Evolutionary conservation across 1,284 basidiomycete species (phyloP).

Genomic region (Retiboletus flavoniger): DNA sequence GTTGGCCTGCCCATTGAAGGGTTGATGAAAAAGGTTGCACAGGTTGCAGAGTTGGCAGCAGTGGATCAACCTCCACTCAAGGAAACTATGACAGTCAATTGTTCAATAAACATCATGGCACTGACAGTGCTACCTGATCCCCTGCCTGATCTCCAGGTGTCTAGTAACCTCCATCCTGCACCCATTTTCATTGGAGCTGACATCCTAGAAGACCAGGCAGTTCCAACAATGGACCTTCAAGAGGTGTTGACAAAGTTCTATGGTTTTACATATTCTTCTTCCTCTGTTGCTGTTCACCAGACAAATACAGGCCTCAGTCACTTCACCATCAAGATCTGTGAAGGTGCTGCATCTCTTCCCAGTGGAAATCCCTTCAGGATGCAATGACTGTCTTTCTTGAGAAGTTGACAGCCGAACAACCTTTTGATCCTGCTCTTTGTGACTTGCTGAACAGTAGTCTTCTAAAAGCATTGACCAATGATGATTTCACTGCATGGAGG

Average conservation of each 20-base stretch:
- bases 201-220: not conserved
- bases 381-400: not conserved
- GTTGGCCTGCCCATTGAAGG: not conserved
- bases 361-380: not conserved
- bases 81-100: not conserved
- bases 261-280: not conserved
- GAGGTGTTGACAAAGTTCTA: not conserved
- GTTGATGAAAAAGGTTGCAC: not conserved
- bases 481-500: not conserved
- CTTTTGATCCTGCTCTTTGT: not conserved
- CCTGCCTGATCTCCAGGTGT: not conserved
- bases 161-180: not conserved
- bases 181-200: not conserved
- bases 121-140: not conserved
- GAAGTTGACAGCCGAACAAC: not conserved
- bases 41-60: no score
- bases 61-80: no score
- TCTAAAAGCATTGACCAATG: not conserved
- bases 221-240: not conserved
- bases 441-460: not conserved
- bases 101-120: not conserved
- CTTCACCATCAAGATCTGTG: not conserved
- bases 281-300: not conserved
- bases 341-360: not conserved
- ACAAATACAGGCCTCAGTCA: not conserved